Evolutionary conservation across 2,329 filamentous ascomycete genomes (phyloP).

Genomic region (Neonectria sp.): DNA sequence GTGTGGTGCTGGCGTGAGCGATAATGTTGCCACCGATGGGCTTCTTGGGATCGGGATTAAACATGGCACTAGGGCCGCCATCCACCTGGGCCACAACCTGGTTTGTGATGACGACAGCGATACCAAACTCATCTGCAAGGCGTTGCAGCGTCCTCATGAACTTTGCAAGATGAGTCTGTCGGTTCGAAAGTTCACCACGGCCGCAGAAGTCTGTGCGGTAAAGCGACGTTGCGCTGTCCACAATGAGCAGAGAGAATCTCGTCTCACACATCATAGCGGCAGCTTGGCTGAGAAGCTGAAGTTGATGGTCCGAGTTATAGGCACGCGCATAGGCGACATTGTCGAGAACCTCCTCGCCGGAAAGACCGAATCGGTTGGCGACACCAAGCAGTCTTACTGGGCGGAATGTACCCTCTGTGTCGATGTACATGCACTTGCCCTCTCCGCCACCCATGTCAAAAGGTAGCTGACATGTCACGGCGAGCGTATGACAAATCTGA

Average conservation of each 20-base stretch:
- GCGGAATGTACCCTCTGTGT: slow-evolving; percentile 97
- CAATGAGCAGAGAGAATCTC: slow-evolving; percentile 93
- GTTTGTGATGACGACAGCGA: slow-evolving; percentile 98
- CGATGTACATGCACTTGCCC: slow-evolving; percentile 98
- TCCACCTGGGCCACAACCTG: slow-evolving; percentile 99
- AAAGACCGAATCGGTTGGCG: slow-evolving; percentile 93
- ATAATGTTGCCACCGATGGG: slow-evolving; percentile 99
- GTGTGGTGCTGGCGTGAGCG: slow-evolving; percentile 95
- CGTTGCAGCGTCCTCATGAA: slow-evolving; percentile 90
- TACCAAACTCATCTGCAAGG: slow-evolving; percentile 88
- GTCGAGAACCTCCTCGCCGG: slow-evolving; percentile 96
- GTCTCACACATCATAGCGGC: slow-evolving; percentile 99
- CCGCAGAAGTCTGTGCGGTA: slow-evolving; percentile 98
- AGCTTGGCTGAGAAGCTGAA: slow-evolving; percentile 94
- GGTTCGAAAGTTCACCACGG: slow-evolving; percentile 94
- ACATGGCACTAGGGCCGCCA: slow-evolving; percentile 96
- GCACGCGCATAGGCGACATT: slow-evolving; percentile 98
- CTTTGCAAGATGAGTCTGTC: slow-evolving; percentile 90
- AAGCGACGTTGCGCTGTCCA: slow-evolving; percentile 94
- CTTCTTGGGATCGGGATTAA: slow-evolving; percentile 99
- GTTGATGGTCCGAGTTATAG: slow-evolving; percentile 98
- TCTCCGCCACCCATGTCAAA: slow-evolving; percentile 99
- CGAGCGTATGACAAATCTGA: slow-evolving; percentile 98
- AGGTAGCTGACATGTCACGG: slow-evolving; percentile 96
- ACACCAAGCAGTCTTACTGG: slow-evolving; percentile 93